Conservation (phyloP, 495 filamentous ascomycete genomes). For the Clohesyomyces aquaticus region DNA sequence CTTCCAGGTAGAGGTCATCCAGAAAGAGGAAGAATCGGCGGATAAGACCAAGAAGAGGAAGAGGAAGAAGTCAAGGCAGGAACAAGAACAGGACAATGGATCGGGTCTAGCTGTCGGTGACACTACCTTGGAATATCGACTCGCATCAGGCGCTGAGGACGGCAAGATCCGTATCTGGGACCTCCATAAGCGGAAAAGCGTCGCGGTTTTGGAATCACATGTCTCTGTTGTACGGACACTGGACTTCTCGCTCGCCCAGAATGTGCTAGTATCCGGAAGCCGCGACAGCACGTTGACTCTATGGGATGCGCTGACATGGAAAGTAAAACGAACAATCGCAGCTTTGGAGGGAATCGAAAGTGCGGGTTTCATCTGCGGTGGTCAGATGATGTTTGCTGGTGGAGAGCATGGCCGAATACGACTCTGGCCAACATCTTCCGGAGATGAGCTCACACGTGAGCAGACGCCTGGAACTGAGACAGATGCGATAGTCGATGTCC, state of each 20-base stretch:
- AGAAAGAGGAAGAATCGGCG: constrained; percentile 45
- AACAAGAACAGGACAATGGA: constrained; percentile 52
- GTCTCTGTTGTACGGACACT: constrained; percentile 87
- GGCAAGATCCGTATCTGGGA: constrained; percentile 92
- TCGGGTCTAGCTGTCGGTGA: constrained; percentile 47
- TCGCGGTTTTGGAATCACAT: constrained; percentile 83
- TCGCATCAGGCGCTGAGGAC: constrained; percentile 91
- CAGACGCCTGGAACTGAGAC: constrained; percentile 67
- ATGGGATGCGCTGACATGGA: constrained; percentile 87
- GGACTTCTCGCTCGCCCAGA: constrained; percentile 74
- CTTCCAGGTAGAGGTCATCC: constrained; percentile 68
- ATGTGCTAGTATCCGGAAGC: constrained; percentile 81
- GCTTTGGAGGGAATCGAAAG: constrained; percentile 84
- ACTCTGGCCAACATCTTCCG: constrained; percentile 77
- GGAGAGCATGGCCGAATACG: constrained; percentile 82
- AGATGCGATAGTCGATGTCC: constrained; percentile 73
- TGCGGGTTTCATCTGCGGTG: constrained; percentile 74
- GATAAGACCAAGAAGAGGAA: constrained; percentile 52
- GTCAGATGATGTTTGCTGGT: constrained; percentile 74
- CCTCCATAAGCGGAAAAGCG: constrained; percentile 76
- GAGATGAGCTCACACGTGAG: constrained; percentile 76
- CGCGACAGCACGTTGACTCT: constrained; percentile 92
- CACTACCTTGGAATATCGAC: constrained; percentile 63
- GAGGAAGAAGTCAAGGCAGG: constrained; percentile 52
- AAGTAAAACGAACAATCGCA: constrained; percentile 77